These are phyloP conservation scores for Pyrus hybrid DNA, from an alignment of 331 rosid species.

Conservation along the genomic window DNA sequence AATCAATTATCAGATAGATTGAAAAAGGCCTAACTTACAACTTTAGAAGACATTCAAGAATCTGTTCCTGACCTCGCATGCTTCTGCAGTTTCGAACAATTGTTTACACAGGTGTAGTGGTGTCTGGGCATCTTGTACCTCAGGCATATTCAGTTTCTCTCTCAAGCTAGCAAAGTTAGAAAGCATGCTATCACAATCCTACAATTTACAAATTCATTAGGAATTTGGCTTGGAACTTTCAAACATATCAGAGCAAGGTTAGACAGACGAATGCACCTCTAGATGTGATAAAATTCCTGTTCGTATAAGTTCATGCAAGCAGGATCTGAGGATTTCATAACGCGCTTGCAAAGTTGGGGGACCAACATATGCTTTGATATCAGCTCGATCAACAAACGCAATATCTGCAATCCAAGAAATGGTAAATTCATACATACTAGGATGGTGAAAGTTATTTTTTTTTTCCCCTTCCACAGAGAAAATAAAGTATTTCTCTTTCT, in stretches of 20 bases:
- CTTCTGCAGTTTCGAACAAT: conserved; percentile 72
- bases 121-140: conserved; percentile 27
- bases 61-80: conserved; percentile 63
- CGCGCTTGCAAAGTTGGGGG: conserved; percentile 97
- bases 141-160: conserved; percentile 38
- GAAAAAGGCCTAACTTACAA: background rate
- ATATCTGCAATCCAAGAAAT: conserved; percentile 53
- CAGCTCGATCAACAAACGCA: conserved; percentile 97
- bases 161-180: conserved; percentile 56
- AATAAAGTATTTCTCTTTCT: background rate
- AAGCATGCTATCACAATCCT: conserved; percentile 48
- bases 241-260: conserved; percentile 2
- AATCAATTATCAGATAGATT: background rate
- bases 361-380: conserved; percentile 94
- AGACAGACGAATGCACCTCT: conserved; percentile 36
- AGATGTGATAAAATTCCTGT: conserved; percentile 49
- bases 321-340: conserved; percentile 80
- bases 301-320: conserved; percentile 71
- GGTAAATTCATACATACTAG: conserved; percentile 8
- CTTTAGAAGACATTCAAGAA: background rate
- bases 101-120: conserved; percentile 43
- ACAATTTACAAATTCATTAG: conserved; percentile 19
- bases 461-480: background rate
- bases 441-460: background rate
- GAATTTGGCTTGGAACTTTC: conserved; percentile 11